Conservation (phyloP, 2,329 filamentous ascomycete genomes). For the Plenodomus biglobosus region DNA sequence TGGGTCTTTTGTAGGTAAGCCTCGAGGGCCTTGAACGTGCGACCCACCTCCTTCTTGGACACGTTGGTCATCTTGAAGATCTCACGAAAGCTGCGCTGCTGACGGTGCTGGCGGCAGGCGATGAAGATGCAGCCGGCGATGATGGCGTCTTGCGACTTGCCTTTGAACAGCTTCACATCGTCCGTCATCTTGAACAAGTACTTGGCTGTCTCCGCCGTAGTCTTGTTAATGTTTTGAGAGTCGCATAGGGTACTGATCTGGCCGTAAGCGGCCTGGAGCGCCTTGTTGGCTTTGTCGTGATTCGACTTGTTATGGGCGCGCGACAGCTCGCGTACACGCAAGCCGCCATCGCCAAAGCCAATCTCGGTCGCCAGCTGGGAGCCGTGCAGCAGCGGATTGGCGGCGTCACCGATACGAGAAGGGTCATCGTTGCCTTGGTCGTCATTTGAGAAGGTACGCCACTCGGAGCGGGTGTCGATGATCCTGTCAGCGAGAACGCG, state of each 20-base stretch:
- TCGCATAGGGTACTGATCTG: constrained; percentile 89
- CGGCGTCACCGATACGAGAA: constrained; percentile 93
- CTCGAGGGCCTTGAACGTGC: constrained; percentile 91
- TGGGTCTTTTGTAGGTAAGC: constrained; percentile 75
- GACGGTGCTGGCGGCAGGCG: constrained; percentile 84
- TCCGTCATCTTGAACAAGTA: constrained; percentile 94
- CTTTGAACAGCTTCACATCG: constrained; percentile 90
- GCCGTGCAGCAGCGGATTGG: constrained; percentile 86
- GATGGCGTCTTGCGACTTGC: constrained; percentile 89
- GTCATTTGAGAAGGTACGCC: constrained; percentile 98
- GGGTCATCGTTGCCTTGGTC: constrained; percentile 96
- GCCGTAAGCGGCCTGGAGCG: constrained; percentile 77
- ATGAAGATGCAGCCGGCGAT: constrained; percentile 98
- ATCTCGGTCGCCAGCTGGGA: constrained; percentile 88
- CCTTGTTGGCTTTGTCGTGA: constrained; percentile 81
- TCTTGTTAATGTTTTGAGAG: constrained; percentile 63
- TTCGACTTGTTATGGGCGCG: constrained; percentile 81
- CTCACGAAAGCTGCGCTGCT: constrained; percentile 89
- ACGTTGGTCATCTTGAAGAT: constrained; percentile 93
- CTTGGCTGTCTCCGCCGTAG: constrained; percentile 86
- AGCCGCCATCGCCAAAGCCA: constrained; percentile 74
- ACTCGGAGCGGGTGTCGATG: constrained; percentile 95
- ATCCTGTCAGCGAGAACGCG: constrained; percentile 87
- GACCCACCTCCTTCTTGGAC: constrained; percentile 94
- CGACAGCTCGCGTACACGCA: constrained; percentile 72